A percentile compares a stretch with the other conserved stretches of the same genome.
phyloP scores from a whole-genome alignment of 2,329 filamentous ascomycete genomes.

The Diaporthe longicolla region DNA sequence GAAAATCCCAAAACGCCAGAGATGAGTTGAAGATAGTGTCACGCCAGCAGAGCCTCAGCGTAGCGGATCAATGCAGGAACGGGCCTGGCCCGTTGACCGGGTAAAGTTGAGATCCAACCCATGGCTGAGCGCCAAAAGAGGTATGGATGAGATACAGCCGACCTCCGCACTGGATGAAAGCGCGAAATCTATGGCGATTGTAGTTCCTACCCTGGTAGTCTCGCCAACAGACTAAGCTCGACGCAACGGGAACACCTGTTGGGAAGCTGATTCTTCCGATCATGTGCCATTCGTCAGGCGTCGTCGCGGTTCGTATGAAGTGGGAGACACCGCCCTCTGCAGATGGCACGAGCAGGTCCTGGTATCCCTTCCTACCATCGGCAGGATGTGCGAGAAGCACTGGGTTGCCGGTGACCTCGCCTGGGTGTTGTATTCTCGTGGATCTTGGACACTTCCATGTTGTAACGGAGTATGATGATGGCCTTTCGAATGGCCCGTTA shows the following conservation, averaged over 20 bases:
- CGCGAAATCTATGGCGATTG: background rate
- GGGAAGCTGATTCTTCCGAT: background rate
- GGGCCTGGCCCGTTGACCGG: conserved; percentile 5
- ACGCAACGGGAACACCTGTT: background rate
- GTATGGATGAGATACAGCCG: background rate
- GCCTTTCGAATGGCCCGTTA: background rate
- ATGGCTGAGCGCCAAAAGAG: background rate
- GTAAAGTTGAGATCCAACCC: conserved; percentile 10
- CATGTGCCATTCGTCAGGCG: conserved; percentile 1
- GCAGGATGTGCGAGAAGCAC: background rate
- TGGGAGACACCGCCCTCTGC: conserved; percentile 3
- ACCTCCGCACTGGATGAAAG: background rate
- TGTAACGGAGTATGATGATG: too few species aligned
- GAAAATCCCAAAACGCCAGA: background rate
- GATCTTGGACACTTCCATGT: background rate
- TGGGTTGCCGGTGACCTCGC: conserved; percentile 1
- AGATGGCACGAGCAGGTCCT: background rate
- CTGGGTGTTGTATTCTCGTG: background rate
- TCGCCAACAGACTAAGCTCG: background rate
- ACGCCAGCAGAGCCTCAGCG: background rate
- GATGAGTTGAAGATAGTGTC: background rate
- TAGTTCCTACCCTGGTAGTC: too few species aligned
- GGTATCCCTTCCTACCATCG: too few species aligned
- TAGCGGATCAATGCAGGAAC: background rate
- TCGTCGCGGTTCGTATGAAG: background rate